phyloP scores from a whole-genome alignment of 805 yeast species.

The Yarrowia sp. region DNA sequence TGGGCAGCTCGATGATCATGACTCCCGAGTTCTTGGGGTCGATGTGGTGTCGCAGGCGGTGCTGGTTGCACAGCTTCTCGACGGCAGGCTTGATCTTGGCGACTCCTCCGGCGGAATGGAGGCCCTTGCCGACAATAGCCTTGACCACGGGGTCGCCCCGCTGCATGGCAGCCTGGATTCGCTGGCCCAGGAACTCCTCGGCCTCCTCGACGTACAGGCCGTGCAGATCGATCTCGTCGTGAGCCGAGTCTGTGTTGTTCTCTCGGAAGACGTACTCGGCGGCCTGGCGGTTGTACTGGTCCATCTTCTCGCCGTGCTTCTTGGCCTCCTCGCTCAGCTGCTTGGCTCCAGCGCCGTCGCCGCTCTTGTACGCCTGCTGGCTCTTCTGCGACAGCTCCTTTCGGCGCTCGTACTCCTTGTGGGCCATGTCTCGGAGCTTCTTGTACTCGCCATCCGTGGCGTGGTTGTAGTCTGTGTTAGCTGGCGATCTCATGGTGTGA shows the following conservation, averaged over 20 bases:
- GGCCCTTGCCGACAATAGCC: constrained; percentile 92
- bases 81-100: constrained; percentile 90
- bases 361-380: constrained; percentile 70
- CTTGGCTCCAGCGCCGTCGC: constrained; percentile 72
- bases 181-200: constrained; percentile 64
- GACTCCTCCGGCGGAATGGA: constrained; percentile 75
- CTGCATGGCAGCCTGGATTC: constrained; percentile 63
- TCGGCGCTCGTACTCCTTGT: constrained; percentile 57
- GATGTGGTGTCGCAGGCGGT: constrained; percentile 56
- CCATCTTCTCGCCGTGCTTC: constrained; percentile 57
- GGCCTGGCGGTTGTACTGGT: constrained; percentile 69
- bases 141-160: constrained; percentile 60
- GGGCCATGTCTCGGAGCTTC: constrained; percentile 64
- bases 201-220: constrained; percentile 92
- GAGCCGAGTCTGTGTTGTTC: constrained; percentile 81
- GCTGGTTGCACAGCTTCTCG: constrained; percentile 68
- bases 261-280: constrained; percentile 81
- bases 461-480: constrained; percentile 41
- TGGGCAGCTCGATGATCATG: constrained; percentile 60
- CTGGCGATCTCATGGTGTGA: not conserved
- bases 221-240: constrained; percentile 88
- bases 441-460: constrained; percentile 50
- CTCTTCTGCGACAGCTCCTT: constrained; percentile 60
- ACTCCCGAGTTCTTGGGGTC: constrained; percentile 81
- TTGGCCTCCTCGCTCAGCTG: constrained; percentile 69